Conservation (phyloP, 2,329 filamentous ascomycete genomes). For the Xylariales sp. region DNA sequence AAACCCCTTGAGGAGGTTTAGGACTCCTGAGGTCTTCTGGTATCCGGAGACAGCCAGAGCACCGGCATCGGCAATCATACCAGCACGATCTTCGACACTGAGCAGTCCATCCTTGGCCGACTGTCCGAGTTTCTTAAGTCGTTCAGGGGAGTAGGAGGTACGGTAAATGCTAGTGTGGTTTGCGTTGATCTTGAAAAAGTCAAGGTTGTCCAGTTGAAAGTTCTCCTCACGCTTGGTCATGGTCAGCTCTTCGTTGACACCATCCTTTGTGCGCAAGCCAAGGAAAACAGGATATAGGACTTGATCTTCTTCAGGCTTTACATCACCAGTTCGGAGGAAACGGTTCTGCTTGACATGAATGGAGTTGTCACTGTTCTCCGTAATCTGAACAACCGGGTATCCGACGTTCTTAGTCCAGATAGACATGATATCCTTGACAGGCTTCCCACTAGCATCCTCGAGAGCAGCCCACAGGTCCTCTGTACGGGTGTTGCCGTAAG, state of each 20-base stretch:
- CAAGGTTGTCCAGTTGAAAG: conserved; percentile 71
- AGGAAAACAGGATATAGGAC: conserved; percentile 88
- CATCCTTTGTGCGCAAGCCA: conserved; percentile 77
- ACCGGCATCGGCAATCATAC: conserved; percentile 91
- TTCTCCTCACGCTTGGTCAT: conserved; percentile 67
- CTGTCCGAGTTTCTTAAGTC: conserved; percentile 80
- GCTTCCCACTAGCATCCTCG: conserved; percentile 84
- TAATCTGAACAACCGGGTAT: conserved; percentile 85
- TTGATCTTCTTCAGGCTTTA: conserved; percentile 87
- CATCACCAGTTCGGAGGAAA: conserved; percentile 87
- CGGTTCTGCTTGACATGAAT: conserved; percentile 93
- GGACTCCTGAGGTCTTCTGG: conserved; percentile 84
- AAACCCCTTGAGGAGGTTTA: conserved; percentile 82
- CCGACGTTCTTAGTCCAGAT: conserved; percentile 97
- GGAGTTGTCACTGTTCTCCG: conserved; percentile 65
- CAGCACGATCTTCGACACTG: conserved; percentile 84
- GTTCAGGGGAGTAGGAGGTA: conserved; percentile 79
- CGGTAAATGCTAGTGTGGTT: conserved; percentile 92
- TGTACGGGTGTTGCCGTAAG: conserved; percentile 92
- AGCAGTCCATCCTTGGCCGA: conserved; percentile 78
- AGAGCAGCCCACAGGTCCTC: conserved; percentile 87
- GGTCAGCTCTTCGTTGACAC: conserved; percentile 72
- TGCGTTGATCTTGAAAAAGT: conserved; percentile 96
- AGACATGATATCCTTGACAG: conserved; percentile 84
- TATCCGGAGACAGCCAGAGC: conserved; percentile 87